Base-by-base conservation (phyloP, 495 filamentous ascomycete species). In the Aspergillus steynii region DNA sequence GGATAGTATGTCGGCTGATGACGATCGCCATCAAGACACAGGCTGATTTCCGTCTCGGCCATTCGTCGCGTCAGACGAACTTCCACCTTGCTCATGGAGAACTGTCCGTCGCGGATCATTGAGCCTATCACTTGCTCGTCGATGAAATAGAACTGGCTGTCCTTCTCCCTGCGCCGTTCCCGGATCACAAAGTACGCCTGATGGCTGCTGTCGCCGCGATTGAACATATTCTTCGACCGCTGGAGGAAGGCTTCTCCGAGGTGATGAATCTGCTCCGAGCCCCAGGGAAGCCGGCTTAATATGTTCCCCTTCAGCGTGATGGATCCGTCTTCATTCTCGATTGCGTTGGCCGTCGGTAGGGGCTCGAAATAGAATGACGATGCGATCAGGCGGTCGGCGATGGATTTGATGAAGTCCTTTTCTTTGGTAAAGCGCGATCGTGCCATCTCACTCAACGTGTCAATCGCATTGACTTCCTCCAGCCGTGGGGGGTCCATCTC, bases 321-420 rank as follows among this genome's bases (percentile, higher is more conserved):
- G 1, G 51, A 53, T 10, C 51, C 51, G 26, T 53, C 51, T 7
- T 7, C 26, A 31, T 53, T 53, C 1, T 53, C 51, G 29, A n/a
- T 31, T 31, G 51, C 29, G 15, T 53, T 53, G 0, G 51, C 14
- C 29, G 51, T 10, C 26, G 29, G 26, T 6, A 53, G 51, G 7
- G 51, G 51, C 26, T 53, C 51, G 26, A 53, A 53, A 28, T 53
- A 53, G 51, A 53, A 53, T 15, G 51, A 53, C 5, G 51, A 53
- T 7, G 51, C 51, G 15, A 53, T n/a, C 1, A 53, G 51, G 26
- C 51, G 51, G 5, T 53, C 51, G 1, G 51, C 51, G 15, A 53
- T 31, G 6, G 25, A 0, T 7, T 31, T 10, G 15, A 29, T n/a
- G 6, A 31, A 2, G 3, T 53, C 26, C 8, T 31, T 20, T 28